Percentiles rank a stretch among this genome's conserved stretches.
Conservation (phyloP, 2,329 filamentous ascomycete genomes). For the Ascochyta pisi region DNA sequence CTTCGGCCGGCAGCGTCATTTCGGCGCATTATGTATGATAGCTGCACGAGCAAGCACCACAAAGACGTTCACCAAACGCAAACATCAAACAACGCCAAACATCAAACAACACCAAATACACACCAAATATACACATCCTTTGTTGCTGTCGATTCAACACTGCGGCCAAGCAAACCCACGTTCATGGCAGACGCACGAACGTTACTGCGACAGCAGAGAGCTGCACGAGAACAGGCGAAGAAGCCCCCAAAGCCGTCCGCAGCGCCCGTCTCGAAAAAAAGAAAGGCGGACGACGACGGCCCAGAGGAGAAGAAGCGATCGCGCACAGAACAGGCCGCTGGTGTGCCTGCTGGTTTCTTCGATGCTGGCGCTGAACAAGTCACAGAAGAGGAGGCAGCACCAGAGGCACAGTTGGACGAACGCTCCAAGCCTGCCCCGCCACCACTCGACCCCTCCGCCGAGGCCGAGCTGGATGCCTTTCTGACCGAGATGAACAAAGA, state of each 20-base stretch:
- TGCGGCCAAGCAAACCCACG: neutral
- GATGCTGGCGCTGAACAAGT: conserved; percentile 32
- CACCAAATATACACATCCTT: neutral
- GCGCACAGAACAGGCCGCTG: conserved; percentile 40
- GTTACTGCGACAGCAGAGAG: conserved; percentile 49
- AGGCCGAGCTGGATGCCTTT: conserved; percentile 64
- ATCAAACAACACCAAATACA: neutral
- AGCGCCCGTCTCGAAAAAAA: conserved; percentile 44
- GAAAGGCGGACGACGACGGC: conserved; percentile 43
- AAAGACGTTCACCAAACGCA: neutral
- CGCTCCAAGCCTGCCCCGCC: conserved; percentile 12
- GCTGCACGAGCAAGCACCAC: neutral
- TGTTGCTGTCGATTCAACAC: neutral
- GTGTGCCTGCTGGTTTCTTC: conserved; percentile 47
- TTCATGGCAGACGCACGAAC: conserved; percentile 50
- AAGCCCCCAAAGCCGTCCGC: conserved; percentile 38
- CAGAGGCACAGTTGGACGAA: conserved; percentile 12
- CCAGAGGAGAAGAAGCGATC: conserved; percentile 43
- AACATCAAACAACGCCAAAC: neutral
- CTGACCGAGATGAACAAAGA: conserved; percentile 69
- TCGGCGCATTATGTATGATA: neutral
- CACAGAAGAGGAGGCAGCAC: conserved; percentile 1
- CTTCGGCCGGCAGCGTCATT: neutral
- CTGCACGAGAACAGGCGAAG: conserved; percentile 45
- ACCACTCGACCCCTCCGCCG: conserved; percentile 28